Conservation (phyloP, 345 rosid genomes). For the Syzygium grande region DNA sequence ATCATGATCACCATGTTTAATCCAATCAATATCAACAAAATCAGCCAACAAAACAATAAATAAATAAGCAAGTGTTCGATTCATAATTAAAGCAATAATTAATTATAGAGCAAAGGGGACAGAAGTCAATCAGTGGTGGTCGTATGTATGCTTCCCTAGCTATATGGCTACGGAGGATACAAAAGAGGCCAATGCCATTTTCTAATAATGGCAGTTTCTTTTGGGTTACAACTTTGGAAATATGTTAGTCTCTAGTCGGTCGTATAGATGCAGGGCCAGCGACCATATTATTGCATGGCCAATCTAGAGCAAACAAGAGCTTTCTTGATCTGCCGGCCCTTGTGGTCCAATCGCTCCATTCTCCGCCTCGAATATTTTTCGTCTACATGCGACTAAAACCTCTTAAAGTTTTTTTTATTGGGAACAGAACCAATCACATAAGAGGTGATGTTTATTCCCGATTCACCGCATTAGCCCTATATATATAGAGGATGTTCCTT, state of each 20-base stretch:
- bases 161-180: background rate
- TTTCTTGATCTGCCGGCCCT: background rate
- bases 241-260: background rate
- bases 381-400: background rate
- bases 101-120: background rate
- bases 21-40: background rate
- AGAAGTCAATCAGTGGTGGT: background rate
- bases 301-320: background rate
- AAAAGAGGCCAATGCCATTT: background rate
- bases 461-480: background rate
- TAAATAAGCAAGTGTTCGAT: background rate
- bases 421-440: background rate
- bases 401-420: background rate
- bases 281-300: background rate
- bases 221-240: background rate
- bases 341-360: background rate
- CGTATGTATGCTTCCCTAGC: background rate
- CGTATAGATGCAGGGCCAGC: background rate
- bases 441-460: background rate
- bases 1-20: too few relatives aligned
- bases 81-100: background rate
- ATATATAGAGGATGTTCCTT: background rate
- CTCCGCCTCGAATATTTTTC: background rate
- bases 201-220: background rate
- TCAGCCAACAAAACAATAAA: background rate